Percentiles rank a stretch among this genome's conserved stretches.
Evolutionary conservation across 176 grass and related monocot species (phyloP).

Genomic region (Saccharum spontaneum): DNA sequence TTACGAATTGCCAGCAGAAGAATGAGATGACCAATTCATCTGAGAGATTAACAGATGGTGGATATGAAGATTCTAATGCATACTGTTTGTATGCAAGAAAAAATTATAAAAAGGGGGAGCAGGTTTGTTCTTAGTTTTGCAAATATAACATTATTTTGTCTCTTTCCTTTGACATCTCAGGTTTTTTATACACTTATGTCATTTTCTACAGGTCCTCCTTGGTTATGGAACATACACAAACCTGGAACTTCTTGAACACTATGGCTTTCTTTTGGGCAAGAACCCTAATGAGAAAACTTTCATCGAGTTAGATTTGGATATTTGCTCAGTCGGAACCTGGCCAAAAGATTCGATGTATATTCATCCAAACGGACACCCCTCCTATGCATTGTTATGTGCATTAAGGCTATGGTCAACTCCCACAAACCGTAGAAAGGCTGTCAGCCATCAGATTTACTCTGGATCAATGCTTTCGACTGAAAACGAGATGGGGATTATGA

Average conservation of each 20-base stretch:
- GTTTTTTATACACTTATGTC: background rate
- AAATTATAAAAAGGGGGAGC: slow-evolving; percentile 73
- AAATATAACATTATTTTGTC: background rate
- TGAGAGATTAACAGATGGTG: slow-evolving; percentile 80
- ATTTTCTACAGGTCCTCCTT: slow-evolving; percentile 69
- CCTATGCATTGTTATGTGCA: slow-evolving; percentile 70
- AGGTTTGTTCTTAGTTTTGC: slow-evolving; percentile 44
- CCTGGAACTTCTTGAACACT: slow-evolving; percentile 88
- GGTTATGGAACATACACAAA: slow-evolving; percentile 83
- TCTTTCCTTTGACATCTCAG: slow-evolving; percentile 4
- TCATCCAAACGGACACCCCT: slow-evolving; percentile 72
- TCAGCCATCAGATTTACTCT: slow-evolving; percentile 54
- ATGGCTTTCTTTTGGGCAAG: slow-evolving; percentile 77
- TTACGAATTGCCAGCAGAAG: slow-evolving; percentile 29
- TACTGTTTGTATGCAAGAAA: slow-evolving; percentile 90
- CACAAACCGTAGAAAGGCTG: slow-evolving; percentile 37
- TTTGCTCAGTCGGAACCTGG: slow-evolving; percentile 55
- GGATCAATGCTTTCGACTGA: slow-evolving; percentile 68
- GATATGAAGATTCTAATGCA: slow-evolving; percentile 61
- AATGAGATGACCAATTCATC: slow-evolving; percentile 29
- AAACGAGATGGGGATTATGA: slow-evolving; percentile 75
- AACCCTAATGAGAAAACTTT: slow-evolving; percentile 90
- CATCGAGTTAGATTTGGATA: slow-evolving; percentile 66
- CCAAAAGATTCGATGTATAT: slow-evolving; percentile 72
- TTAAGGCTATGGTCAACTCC: slow-evolving; percentile 71